Evolutionary conservation across 1,284 basidiomycete species (phyloP).

Genomic region (Melampsora larici-populina): DNA sequence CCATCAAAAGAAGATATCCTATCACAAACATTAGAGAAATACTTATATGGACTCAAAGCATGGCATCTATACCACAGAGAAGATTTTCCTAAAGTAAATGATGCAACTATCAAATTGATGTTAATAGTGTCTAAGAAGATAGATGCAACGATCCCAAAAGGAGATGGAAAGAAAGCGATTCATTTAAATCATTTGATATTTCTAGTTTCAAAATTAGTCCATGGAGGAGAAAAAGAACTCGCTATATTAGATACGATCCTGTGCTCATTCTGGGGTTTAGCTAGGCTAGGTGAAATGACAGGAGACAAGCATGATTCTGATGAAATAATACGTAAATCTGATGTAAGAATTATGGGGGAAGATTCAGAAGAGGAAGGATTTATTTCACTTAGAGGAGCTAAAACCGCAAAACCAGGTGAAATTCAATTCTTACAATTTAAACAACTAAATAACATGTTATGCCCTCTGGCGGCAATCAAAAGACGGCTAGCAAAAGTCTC

Average conservation of each 20-base stretch:
- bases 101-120: not conserved
- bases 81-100: not conserved
- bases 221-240: not conserved
- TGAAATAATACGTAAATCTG: too few relatives aligned
- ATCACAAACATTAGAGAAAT: not conserved
- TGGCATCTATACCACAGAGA: not conserved
- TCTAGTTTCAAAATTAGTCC: not conserved
- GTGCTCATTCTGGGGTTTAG: too few relatives aligned
- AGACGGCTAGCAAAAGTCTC: too few relatives aligned
- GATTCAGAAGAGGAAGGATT: too few relatives aligned
- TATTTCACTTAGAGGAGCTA: too few relatives aligned
- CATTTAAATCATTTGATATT: not conserved
- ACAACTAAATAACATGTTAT: too few relatives aligned
- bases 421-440: too few relatives aligned
- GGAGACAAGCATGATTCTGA: too few relatives aligned
- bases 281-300: too few relatives aligned
- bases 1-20: not conserved
- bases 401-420: too few relatives aligned
- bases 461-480: too few relatives aligned
- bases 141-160: not conserved
- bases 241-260: not conserved
- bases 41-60: not conserved
- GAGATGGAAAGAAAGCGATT: not conserved
- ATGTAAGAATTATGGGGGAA: too few relatives aligned
- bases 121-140: not conserved